Conservation (phyloP, 306 rosid species). For the Begonia fuchsioides region DNA sequence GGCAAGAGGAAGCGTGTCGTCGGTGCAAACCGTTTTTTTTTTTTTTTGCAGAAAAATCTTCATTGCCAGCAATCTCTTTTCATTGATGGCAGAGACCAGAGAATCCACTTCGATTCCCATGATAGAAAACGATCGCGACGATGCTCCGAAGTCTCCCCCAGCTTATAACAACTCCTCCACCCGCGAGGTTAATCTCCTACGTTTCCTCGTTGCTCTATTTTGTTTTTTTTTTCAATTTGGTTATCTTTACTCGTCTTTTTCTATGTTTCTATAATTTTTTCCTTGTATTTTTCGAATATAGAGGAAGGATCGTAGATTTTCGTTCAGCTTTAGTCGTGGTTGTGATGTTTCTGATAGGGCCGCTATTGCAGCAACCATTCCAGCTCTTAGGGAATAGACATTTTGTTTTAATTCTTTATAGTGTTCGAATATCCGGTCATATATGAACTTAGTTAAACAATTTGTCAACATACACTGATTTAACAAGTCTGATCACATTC, state of each 20-base stretch:
- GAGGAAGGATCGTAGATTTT: not conserved
- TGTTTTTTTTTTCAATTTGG: not conserved
- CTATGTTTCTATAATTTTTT: too few relatives aligned
- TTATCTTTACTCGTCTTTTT: not conserved
- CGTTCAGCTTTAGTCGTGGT: not conserved
- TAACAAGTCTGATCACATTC: too few relatives aligned
- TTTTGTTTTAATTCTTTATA: too few relatives aligned
- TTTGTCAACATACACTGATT: too few relatives aligned
- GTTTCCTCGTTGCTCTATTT: not conserved
- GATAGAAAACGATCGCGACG: conserved; percentile 63
- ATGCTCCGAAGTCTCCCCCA: conserved; percentile 65
- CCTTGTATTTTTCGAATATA: too few relatives aligned
- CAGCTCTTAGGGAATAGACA: too few relatives aligned
- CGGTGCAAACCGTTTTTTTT: not conserved
- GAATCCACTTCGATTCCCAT: conserved; percentile 72
- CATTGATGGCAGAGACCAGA: conserved; percentile 54
- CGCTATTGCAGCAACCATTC: too few relatives aligned
- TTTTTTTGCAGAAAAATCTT: not conserved
- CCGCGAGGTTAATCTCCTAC: conserved; percentile 44
- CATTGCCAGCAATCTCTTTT: conserved; percentile 1
- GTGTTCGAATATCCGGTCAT: too few relatives aligned
- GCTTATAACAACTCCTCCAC: conserved; percentile 67
- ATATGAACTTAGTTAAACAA: too few relatives aligned
- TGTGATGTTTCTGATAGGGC: too few relatives aligned
- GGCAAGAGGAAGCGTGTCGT: not conserved